Percentiles rank a stretch among this genome's conserved stretches.
Evolutionary conservation across 495 filamentous ascomycete species (phyloP).

Genomic region (Neurospora sp.): DNA sequence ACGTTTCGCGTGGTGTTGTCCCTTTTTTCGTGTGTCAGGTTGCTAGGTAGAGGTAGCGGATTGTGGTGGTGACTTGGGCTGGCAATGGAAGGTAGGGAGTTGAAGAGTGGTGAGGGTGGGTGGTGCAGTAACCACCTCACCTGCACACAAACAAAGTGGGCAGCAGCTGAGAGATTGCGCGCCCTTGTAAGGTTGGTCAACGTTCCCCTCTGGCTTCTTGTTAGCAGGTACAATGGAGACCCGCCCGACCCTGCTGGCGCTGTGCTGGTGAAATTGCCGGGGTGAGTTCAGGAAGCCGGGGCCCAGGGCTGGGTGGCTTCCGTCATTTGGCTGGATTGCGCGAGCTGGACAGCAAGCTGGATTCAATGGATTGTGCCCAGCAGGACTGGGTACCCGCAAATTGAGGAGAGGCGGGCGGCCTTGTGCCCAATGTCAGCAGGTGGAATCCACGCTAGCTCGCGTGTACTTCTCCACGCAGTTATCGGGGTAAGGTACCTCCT

Average conservation of each 20-base stretch:
- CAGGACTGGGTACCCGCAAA: neutral
- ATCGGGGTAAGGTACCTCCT: neutral
- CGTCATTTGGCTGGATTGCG: neutral
- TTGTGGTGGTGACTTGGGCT: neutral
- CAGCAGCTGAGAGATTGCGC: neutral
- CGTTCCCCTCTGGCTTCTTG: neutral
- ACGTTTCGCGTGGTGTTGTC: neutral
- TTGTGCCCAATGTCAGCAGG: neutral
- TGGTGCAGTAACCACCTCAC: neutral
- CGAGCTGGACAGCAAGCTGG: neutral
- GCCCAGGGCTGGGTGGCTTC: neutral
- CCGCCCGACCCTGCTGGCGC: neutral
- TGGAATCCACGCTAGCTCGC: neutral
- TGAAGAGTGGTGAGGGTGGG: neutral
- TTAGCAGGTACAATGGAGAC: neutral
- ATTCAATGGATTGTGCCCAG: neutral
- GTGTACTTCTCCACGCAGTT: neutral
- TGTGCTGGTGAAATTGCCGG: neutral
- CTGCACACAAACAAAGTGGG: neutral
- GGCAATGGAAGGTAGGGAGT: neutral
- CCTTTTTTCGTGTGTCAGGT: neutral
- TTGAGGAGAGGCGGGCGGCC: neutral
- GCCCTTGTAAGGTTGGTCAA: neutral
- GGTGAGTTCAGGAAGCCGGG: neutral
- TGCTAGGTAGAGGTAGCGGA: neutral